Evolutionary conservation across 2,329 filamentous ascomycete genomes (phyloP).

Genomic region (Fusarium anthophilum): DNA sequence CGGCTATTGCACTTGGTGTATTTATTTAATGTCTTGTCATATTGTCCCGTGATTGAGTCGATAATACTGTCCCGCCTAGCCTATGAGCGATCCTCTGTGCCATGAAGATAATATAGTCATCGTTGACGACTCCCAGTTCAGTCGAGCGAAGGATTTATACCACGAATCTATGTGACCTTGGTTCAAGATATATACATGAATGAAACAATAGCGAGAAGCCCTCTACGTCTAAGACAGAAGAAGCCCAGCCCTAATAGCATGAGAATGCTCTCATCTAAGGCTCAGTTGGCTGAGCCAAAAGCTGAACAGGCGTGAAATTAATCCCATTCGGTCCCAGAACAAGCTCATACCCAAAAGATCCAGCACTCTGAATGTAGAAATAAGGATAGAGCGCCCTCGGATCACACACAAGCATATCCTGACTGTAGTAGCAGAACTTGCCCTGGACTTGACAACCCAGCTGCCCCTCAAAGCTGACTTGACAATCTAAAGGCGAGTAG

Average conservation of each 20-base stretch:
- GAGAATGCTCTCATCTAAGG: neutral
- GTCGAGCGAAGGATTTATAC: neutral
- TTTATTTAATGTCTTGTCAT: neutral
- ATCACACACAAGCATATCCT: neutral
- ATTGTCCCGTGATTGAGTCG: neutral
- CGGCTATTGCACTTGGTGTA: neutral
- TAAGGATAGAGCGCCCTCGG: neutral
- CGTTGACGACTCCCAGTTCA: neutral
- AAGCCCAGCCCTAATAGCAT: neutral
- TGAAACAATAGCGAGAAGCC: neutral
- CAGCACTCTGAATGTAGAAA: neutral
- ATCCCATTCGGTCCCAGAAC: neutral
- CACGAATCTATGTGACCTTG: neutral
- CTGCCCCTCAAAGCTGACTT: no score
- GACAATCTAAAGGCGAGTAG: no score
- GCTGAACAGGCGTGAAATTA: neutral
- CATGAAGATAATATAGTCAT: no score
- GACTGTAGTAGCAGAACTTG: neutral
- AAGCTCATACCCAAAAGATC: neutral
- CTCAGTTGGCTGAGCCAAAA: neutral
- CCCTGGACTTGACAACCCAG: neutral
- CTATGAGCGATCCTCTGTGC: neutral
- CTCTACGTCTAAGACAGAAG: accelerated
- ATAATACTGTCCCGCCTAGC: accelerated
- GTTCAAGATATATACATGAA: neutral